Evolutionary conservation across 1,139 yeast species (phyloP).

Genomic region (Kurtzmaniella quercitrusa): DNA sequence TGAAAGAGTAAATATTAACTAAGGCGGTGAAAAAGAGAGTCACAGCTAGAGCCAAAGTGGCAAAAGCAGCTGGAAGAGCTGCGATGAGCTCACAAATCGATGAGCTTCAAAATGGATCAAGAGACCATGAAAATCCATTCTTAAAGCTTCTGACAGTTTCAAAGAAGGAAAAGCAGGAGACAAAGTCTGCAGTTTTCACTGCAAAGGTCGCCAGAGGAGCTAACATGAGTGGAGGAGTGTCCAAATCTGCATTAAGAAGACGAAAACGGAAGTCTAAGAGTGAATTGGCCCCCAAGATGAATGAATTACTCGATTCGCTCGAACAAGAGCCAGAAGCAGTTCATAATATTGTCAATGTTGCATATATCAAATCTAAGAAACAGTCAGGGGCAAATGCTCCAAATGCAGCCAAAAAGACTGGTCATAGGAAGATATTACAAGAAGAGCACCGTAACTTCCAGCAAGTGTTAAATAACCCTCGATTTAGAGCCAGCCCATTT

Average conservation of each 20-base stretch:
- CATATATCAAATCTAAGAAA: not conserved
- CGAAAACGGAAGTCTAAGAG: slow-evolving; percentile 61
- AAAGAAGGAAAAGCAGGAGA: slow-evolving; percentile 50
- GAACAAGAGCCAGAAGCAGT: slow-evolving; percentile 21
- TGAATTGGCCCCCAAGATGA: slow-evolving; percentile 61
- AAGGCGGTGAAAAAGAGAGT: slow-evolving; percentile 38
- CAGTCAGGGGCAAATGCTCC: slow-evolving; percentile 36
- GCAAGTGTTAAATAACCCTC: slow-evolving; percentile 46
- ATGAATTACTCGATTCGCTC: slow-evolving; percentile 54
- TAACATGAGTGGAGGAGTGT: slow-evolving; percentile 39
- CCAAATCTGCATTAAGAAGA: slow-evolving; percentile 63
- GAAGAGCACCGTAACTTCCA: slow-evolving; percentile 55
- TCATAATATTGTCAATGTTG: slow-evolving; percentile 1
- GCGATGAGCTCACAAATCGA: slow-evolving; percentile 20
- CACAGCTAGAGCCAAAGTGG: slow-evolving; percentile 31
- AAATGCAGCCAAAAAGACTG: slow-evolving; percentile 52
- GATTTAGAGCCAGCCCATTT: slow-evolving; percentile 55
- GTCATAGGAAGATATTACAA: slow-evolving; percentile 50
- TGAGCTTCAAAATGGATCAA: slow-evolving; percentile 20
- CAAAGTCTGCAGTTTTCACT: slow-evolving; percentile 27
- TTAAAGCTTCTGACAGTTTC: slow-evolving; percentile 50
- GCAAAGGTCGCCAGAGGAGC: slow-evolving; percentile 28
- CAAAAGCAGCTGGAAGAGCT: slow-evolving; percentile 16
- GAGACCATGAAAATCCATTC: slow-evolving; percentile 45
- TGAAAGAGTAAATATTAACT: not conserved